Base-by-base conservation (phyloP, 768 basidiomycete species). In the Lentinus brumalis region DNA sequence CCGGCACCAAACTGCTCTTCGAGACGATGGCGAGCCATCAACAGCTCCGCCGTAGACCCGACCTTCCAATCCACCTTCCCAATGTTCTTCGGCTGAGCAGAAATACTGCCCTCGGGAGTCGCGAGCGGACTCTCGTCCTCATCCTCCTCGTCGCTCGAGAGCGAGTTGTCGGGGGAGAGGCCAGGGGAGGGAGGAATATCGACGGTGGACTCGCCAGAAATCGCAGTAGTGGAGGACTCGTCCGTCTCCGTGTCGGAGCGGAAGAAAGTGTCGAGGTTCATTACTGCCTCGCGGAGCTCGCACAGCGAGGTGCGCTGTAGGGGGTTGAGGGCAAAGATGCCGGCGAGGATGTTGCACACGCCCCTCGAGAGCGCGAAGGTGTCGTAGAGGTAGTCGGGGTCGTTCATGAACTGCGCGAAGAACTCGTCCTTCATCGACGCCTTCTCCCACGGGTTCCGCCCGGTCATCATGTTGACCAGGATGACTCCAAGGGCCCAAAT, bases 301-400 rank as follows among this genome's bases (percentile, higher is more conserved):
- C 38, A 32, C 18, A 71, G 45, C 39, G 63, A 57, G 46, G 66
- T 61, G 50, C 68, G 59, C 41, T 59, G 45, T 8, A 46, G 16
- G 18, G 66, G 61, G 5, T 64, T 57, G 49, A 53, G 35, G 42
- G 32, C 42, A 55, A 71, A 61, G 56, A 68, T 84, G 54, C 80
- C 80, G 69, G 21, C 7, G 4, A 45, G 44, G 44, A 45, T 18
- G 9, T 45, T 16, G 44, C 89, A 87, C 66, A 84, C 81, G 16
- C 79, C 82, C 42, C 74, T 65, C 11, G 91, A 92, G 68, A 94
- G 89, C 31, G 91, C 91, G 16, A 93, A 80, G 60, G 85, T 84
- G 30, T 81, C 74, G 49, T 80, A 80, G 45, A 94, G 81, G 69
- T 52, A 63, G 11, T 59, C 58, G 10, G 53, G 49, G 39, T 59